Evolutionary conservation across 768 basidiomycete genomes (phyloP).

Genomic region (Amanita fuliginea): DNA sequence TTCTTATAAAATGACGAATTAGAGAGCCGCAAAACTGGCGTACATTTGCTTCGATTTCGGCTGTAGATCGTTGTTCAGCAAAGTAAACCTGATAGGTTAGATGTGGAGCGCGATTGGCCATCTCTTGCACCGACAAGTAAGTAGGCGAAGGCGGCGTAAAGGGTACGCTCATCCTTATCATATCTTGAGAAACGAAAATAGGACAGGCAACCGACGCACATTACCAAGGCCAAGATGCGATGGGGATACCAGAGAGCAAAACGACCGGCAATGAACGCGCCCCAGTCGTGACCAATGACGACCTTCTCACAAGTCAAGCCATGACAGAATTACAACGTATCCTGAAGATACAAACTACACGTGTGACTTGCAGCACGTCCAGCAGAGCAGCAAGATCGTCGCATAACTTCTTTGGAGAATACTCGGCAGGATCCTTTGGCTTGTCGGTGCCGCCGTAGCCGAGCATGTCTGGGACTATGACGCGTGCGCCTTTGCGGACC

Average conservation of each 20-base stretch:
- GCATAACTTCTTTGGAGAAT: conserved; percentile 48
- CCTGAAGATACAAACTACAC: conserved; percentile 34
- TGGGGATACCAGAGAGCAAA: conserved; percentile 69
- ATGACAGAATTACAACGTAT: background rate
- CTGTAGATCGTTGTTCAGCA: conserved; percentile 35
- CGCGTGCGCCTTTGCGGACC: conserved; percentile 49
- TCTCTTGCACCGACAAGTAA: conserved; percentile 39
- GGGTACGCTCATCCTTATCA: conserved; percentile 50
- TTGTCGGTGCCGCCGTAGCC: conserved; percentile 64
- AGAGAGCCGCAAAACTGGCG: conserved; percentile 8
- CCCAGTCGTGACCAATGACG: conserved; percentile 79
- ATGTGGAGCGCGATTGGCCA: conserved; percentile 41
- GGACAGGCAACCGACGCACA: conserved; percentile 29
- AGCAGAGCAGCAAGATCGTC: conserved; percentile 57
- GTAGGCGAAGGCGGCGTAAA: conserved; percentile 46
- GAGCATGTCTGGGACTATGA: conserved; percentile 49
- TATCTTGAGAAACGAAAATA: background rate
- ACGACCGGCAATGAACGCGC: conserved; percentile 47
- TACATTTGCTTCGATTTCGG: conserved; percentile 49
- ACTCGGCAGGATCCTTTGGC: conserved; percentile 40
- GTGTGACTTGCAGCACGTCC: conserved; percentile 38
- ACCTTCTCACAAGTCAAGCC: conserved; percentile 24
- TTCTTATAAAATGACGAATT: background rate
- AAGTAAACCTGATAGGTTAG: conserved; percentile 65
- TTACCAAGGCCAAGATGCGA: conserved; percentile 42